Evolutionary conservation across 192 early-diverging fungal genomes (phyloP).

Genomic region (Podila epicladia): DNA sequence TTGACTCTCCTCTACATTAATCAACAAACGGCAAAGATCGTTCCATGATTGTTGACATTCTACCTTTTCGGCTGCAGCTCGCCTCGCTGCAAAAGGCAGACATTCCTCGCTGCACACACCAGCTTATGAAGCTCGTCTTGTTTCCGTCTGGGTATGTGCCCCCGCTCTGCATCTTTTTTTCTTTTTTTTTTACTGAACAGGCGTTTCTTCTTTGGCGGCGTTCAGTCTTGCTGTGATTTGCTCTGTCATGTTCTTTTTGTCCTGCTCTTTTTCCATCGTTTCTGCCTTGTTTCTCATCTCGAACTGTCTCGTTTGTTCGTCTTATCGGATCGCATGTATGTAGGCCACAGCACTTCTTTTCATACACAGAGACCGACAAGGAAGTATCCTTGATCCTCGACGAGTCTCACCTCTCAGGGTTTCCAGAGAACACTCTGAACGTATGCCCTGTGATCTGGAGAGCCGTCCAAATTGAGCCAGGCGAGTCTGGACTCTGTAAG

Average conservation of each 20-base stretch:
- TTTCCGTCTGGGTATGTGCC: slow-evolving; percentile 31
- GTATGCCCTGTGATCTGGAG: slow-evolving; percentile 40
- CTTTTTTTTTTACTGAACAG: background rate
- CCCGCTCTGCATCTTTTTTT: background rate
- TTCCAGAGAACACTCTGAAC: slow-evolving; percentile 24
- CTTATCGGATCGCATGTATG: background rate
- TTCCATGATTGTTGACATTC: slow-evolving; percentile 51
- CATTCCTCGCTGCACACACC: slow-evolving; percentile 48
- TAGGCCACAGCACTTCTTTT: slow-evolving; percentile 49
- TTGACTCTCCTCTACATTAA: background rate
- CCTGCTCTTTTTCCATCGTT: no score
- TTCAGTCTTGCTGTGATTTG: no score
- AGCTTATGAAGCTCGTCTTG: slow-evolving; percentile 48
- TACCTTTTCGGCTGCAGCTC: slow-evolving; percentile 39
- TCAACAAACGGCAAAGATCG: background rate
- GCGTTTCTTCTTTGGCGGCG: background rate
- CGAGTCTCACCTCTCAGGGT: slow-evolving; percentile 23
- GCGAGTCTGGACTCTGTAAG: slow-evolving; percentile 46
- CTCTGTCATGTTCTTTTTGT: no score
- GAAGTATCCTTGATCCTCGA: slow-evolving; percentile 46
- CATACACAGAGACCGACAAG: slow-evolving; percentile 49
- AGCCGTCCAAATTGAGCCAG: slow-evolving; percentile 48
- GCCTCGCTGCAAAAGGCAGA: slow-evolving; percentile 43
- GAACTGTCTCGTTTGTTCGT: no score
- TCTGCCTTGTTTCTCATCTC: no score